These are phyloP conservation scores for Reticulascus tulasneorum DNA, from an alignment of 2,329 filamentous ascomycete species.

Conservation along the genomic window DNA sequence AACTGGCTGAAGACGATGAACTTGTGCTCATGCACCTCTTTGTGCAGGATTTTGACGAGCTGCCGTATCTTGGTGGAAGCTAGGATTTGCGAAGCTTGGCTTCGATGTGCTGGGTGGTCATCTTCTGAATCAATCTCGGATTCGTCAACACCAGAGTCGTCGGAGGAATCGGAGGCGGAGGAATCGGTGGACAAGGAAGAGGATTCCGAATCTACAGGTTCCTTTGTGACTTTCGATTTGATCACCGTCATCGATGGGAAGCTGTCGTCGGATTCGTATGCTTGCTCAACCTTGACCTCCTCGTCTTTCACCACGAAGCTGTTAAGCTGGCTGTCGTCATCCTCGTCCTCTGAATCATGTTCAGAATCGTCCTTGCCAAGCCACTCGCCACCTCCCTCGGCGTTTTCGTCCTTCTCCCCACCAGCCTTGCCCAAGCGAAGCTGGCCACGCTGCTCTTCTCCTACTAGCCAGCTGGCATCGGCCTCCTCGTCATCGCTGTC, in stretches of 20 bases:
- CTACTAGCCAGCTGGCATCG: slow-evolving; percentile 76
- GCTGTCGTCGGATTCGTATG: slow-evolving; percentile 28
- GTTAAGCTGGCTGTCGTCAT: slow-evolving; percentile 49
- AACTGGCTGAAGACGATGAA: slow-evolving; percentile 99
- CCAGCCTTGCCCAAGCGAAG: slow-evolving; percentile 70
- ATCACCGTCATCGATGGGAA: slow-evolving; percentile 34
- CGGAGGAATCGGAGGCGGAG: slow-evolving; percentile 30
- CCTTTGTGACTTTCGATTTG: slow-evolving; percentile 27
- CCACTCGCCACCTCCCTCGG: slow-evolving; percentile 80
- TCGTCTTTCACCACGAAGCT: slow-evolving; percentile 55
- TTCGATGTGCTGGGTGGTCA: slow-evolving; percentile 26
- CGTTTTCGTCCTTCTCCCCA: slow-evolving; percentile 83
- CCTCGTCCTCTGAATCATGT: slow-evolving; percentile 51
- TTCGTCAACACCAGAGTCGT: slow-evolving; percentile 32
- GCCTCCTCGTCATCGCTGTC: slow-evolving; percentile 68
- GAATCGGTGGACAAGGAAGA: not conserved
- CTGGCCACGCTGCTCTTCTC: slow-evolving; percentile 58
- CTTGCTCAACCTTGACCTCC: slow-evolving; percentile 24
- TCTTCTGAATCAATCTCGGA: slow-evolving; percentile 39
- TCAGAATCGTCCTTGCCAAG: slow-evolving; percentile 67
- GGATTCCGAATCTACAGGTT: slow-evolving; percentile 5
- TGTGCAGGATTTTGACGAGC: slow-evolving; percentile 73
- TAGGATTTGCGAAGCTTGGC: slow-evolving; percentile 48
- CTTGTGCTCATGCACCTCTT: slow-evolving; percentile 79
- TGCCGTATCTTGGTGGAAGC: slow-evolving; percentile 90